Conservation (phyloP, 805 yeast species). For the Candida hispaniensis region DNA sequence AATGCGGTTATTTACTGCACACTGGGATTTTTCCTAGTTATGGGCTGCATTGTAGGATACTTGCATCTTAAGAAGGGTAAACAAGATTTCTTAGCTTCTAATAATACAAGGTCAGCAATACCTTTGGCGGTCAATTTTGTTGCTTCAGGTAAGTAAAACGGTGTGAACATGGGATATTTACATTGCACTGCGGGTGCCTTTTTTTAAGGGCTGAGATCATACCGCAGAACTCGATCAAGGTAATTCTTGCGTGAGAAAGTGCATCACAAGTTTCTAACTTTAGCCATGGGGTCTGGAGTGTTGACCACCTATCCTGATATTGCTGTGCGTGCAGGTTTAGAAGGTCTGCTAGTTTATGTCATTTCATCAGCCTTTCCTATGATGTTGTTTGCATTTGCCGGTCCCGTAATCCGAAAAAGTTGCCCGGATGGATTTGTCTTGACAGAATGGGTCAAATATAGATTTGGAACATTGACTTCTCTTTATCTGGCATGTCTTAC, state of each 20-base stretch:
- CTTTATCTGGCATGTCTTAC: constrained; percentile 73
- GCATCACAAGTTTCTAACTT: constrained; percentile 18
- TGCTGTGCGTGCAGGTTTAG: constrained; percentile 76
- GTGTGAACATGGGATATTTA: background rate
- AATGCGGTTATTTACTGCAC: constrained; percentile 56
- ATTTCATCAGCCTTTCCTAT: constrained; percentile 75
- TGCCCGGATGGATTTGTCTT: constrained; percentile 87
- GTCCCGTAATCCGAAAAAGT: constrained; percentile 64
- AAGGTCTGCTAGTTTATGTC: constrained; percentile 75
- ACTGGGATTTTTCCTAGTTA: constrained; percentile 42
- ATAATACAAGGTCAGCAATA: constrained; percentile 55
- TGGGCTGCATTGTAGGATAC: constrained; percentile 54
- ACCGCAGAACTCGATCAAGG: constrained; percentile 79
- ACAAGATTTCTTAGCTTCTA: constrained; percentile 58
- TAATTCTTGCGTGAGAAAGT: constrained; percentile 72
- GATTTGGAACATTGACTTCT: constrained; percentile 66
- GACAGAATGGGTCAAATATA: constrained; percentile 85
- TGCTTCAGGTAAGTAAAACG: constrained; percentile 64
- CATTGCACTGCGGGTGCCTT: constrained; percentile 37
- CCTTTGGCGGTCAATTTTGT: constrained; percentile 82
- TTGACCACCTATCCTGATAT: constrained; percentile 78
- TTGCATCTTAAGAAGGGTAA: constrained; percentile 35
- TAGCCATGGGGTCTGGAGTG: constrained; percentile 84
- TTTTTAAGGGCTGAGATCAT: constrained; percentile 49
- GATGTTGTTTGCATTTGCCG: constrained; percentile 68